These are phyloP conservation scores for Cyberlindnera samutprakarnensis DNA, from an alignment of 805 yeast genomes.

Conservation along the genomic window DNA sequence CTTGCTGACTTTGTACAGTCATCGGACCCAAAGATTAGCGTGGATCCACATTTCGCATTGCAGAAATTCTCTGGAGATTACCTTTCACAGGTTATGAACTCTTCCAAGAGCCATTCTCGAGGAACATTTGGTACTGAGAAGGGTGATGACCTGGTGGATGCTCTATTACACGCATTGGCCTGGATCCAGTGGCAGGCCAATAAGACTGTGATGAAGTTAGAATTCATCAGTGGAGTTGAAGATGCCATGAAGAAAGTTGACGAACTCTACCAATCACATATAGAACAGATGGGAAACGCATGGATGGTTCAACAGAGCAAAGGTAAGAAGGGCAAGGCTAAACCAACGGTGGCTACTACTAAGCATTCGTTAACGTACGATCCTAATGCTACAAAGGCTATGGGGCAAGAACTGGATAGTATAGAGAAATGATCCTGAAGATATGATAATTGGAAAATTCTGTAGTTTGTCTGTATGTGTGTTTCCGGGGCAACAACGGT, in stretches of 20 bases:
- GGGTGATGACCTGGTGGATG: conserved; percentile 22
- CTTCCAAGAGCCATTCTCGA: neutral
- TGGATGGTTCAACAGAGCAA: no score
- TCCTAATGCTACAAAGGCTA: conserved; percentile 1
- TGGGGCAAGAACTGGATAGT: conserved; percentile 1
- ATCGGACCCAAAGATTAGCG: neutral
- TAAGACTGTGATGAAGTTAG: conserved; percentile 15
- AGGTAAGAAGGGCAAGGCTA: neutral
- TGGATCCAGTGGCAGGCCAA: conserved; percentile 22
- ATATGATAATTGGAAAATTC: no score
- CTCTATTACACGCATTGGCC: conserved; percentile 17
- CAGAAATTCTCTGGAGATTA: neutral
- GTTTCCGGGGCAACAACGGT: no score
- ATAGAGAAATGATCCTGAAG: neutral
- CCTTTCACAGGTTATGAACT: neutral
- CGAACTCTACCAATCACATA: conserved; percentile 10
- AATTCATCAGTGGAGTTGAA: conserved; percentile 13
- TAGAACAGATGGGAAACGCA: conserved; percentile 3
- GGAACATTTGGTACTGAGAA: conserved; percentile 8
- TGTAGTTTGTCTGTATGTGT: no score
- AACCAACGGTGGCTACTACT: neutral
- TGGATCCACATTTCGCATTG: neutral
- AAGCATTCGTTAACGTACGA: neutral
- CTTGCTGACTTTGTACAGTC: neutral
- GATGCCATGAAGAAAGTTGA: conserved; percentile 12